Base-by-base conservation (phyloP, 495 filamentous ascomycete genomes). In the Penicillium tannophilum region DNA sequence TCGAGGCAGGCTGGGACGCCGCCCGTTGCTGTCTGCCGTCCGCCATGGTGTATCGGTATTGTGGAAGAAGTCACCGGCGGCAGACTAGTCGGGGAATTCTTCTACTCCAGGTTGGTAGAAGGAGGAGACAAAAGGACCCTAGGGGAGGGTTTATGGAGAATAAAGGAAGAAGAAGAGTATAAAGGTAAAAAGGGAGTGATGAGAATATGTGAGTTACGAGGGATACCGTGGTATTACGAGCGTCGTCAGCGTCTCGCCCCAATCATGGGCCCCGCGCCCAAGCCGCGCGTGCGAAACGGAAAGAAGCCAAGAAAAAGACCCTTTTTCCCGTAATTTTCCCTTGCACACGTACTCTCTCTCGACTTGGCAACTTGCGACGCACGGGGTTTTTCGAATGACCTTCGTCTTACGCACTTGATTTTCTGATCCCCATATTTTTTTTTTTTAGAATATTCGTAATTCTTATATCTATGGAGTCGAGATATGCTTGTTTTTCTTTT, bases 221-320 rank as follows among this genome's bases (percentile, higher is more conserved):
- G 47, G 57, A 49, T 65, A 64, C 62, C 36, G 55, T 49, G 24
- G 64, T 65, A 64, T 64, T 63, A 65, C 68, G 69, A 75, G 75
- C 76, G 76, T 79, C 76, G 76, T 79, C 76, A 79, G 76, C 76
- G 61, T 68, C 54, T 65, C 55, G 60, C 68, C 69, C 76, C 74
- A 79, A 76, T 79, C 72, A 79, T 65, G 62, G 64, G 64, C 59
- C 67, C 71, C 64, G 63, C 72, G 62, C 61, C 64, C 72, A 74
- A 72, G 76, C 76, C 76, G 76, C 76, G 76, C 75, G 71, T 76
- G 72, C 68, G 63, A 67, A 69, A 70, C 63, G 62, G 61, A 52
- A 66, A 70, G 65, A 56, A 63, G 70, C 68, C 58, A 56, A 66
- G 50, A 56, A 60, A 63, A 72, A 67, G 70, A 71, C 65, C 63